Conservation (phyloP, 75 land plant genomes). For the Isoetes taiwanensis region DNA sequence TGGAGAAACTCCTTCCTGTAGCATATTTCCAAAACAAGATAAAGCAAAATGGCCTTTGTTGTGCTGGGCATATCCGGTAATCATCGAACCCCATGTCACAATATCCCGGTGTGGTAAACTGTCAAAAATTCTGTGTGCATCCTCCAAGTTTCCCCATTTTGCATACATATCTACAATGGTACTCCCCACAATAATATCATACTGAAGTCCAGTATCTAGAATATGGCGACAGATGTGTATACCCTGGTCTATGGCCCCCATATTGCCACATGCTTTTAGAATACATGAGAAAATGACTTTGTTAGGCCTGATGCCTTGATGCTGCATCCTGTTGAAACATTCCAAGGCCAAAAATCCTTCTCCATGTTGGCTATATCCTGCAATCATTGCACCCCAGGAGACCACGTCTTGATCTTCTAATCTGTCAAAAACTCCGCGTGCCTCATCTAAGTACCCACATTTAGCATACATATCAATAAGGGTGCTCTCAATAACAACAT, state of each 20-base stretch:
- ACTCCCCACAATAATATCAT: constrained; percentile 20
- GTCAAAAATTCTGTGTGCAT: constrained; percentile 18
- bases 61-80: no score
- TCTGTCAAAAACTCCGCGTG: neutral
- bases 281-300: neutral
- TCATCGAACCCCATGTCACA: constrained; percentile 24
- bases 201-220: no score
- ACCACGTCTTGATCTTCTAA: neutral
- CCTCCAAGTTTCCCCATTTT: constrained; percentile 25
- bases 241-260: no score
- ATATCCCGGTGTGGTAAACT: constrained; percentile 20
- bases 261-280: no score
- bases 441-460: neutral
- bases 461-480: neutral
- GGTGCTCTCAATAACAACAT: neutral
- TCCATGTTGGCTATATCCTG: constrained; percentile 7
- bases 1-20: no score
- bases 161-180: constrained; percentile 40
- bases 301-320: neutral
- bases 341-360: neutral
- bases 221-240: no score
- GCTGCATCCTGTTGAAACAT: neutral
- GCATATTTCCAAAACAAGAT: no score
- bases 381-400: constrained; percentile 5
- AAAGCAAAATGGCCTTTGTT: no score